A percentile compares a stretch with the other conserved stretches of the same genome.
These are phyloP conservation scores for Dissoconium aciculare DNA, from an alignment of 2,329 filamentous ascomycete genomes.

Conservation along the genomic window DNA sequence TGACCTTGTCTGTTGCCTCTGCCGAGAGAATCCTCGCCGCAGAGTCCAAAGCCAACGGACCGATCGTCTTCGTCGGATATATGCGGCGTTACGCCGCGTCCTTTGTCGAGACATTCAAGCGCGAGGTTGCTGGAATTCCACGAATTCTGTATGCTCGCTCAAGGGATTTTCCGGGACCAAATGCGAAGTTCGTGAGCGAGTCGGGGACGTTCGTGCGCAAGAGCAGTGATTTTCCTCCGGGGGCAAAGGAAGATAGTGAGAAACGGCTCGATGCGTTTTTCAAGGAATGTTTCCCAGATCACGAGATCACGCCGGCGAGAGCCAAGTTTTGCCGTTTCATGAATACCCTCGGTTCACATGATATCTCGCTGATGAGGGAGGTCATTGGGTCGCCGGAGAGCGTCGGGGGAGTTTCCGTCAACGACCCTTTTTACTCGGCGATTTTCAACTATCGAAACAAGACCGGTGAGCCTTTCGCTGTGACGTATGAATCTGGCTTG, in stretches of 20 bases:
- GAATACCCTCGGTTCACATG: constrained; percentile 38
- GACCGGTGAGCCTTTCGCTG: constrained; percentile 28
- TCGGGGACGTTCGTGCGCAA: constrained; percentile 34
- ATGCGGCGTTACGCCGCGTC: constrained; percentile 46
- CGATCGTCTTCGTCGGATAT: constrained; percentile 43
- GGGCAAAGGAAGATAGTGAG: constrained; percentile 11
- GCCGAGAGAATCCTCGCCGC: constrained; percentile 36
- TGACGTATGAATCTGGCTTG: constrained; percentile 44
- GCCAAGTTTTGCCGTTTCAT: constrained; percentile 30
- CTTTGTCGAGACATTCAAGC: constrained; percentile 38
- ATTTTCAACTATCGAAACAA: constrained; percentile 31
- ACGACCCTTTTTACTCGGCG: constrained; percentile 24
- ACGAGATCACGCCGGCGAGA: constrained; percentile 19
- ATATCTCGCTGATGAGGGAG: constrained; percentile 41
- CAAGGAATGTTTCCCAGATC: constrained; percentile 23
- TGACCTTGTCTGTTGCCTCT: constrained; percentile 36
- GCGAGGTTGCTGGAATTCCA: constrained; percentile 37
- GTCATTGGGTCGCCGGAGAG: constrained; percentile 35
- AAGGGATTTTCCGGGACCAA: constrained; percentile 41
- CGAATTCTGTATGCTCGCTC: constrained; percentile 42
- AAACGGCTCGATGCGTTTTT: constrained; percentile 18
- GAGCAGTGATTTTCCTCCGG: constrained; percentile 28
- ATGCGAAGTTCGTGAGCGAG: constrained; percentile 34
- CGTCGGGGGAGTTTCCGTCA: constrained; percentile 31
- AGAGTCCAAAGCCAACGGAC: constrained; percentile 29